These are phyloP conservation scores for Xylariaceae sp. DNA, from an alignment of 2,329 filamentous ascomycete species.

Conservation along the genomic window DNA sequence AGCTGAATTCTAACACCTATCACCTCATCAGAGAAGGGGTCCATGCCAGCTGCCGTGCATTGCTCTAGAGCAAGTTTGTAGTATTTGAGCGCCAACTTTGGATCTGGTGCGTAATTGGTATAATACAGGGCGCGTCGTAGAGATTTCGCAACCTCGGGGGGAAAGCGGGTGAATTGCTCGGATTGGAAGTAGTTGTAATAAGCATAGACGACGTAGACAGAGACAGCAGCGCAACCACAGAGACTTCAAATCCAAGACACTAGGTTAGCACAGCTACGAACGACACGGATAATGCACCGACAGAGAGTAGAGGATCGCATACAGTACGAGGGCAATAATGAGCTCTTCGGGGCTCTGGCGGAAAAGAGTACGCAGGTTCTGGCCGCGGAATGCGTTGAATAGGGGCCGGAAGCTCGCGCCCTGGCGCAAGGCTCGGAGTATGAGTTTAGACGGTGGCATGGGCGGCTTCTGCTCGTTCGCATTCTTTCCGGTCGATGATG, in stretches of 20 bases:
- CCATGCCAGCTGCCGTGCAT: slow-evolving; percentile 76
- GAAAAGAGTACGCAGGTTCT: slow-evolving; percentile 48
- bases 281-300: background rate
- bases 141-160: slow-evolving; percentile 75
- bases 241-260: slow-evolving; percentile 42
- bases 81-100: slow-evolving; percentile 79
- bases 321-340: slow-evolving; percentile 51
- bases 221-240: slow-evolving; percentile 41
- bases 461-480: slow-evolving; percentile 34
- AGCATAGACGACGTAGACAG: slow-evolving; percentile 49
- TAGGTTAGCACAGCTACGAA: slow-evolving; percentile 35
- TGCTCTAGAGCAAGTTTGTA: slow-evolving; percentile 81
- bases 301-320: slow-evolving; percentile 28
- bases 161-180: slow-evolving; percentile 63
- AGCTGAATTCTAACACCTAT: slow-evolving; percentile 87
- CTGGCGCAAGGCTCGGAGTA: slow-evolving; percentile 43
- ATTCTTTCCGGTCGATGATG: slow-evolving; percentile 29
- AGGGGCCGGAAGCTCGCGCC: slow-evolving; percentile 46
- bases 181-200: slow-evolving; percentile 65
- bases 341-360: slow-evolving; percentile 53
- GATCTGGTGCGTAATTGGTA: slow-evolving; percentile 77
- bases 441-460: slow-evolving; percentile 34
- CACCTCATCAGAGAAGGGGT: slow-evolving; percentile 90
- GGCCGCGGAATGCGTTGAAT: slow-evolving; percentile 47
- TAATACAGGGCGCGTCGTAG: slow-evolving; percentile 88